Percentiles rank a stretch among this genome's conserved stretches.
These are phyloP conservation scores for Tetracentron sinense DNA, from an alignment of 164 flowering plant species.

Conservation along the genomic window DNA sequence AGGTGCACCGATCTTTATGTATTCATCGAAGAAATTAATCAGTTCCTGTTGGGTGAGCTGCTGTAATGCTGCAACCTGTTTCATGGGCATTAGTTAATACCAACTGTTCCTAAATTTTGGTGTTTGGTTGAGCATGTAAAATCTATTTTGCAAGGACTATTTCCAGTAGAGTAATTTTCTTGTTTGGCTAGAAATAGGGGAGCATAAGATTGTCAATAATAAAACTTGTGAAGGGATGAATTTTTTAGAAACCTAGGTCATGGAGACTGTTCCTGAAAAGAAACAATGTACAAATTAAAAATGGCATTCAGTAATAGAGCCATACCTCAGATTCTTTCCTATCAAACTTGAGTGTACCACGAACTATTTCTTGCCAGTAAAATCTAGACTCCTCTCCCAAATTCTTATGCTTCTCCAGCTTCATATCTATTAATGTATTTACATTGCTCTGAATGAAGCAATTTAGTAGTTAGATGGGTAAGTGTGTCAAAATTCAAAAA, in stretches of 20 bases:
- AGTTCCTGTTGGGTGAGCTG: constrained; percentile 58
- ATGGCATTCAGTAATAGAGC: not conserved
- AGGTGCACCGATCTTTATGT: constrained; percentile 71
- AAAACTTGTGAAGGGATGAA: too few species aligned
- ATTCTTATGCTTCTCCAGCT: constrained; percentile 96
- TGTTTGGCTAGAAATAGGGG: too few species aligned
- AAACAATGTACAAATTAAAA: not conserved
- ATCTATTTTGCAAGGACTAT: not conserved
- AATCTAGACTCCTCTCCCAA: constrained; percentile 73
- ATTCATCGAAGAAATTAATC: constrained; percentile 67
- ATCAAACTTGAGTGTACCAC: constrained; percentile 87
- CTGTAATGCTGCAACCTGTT: constrained; percentile 75
- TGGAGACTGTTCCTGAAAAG: not conserved
- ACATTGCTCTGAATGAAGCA: constrained; percentile 61
- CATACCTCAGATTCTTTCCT: constrained; percentile 84
- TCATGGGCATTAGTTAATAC: not conserved
- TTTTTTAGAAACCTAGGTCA: too few species aligned
- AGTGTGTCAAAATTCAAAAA: not conserved
- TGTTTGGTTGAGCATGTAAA: not conserved
- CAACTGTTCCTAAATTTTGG: not conserved
- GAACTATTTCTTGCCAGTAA: constrained; percentile 72
- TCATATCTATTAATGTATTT: constrained; percentile 82
- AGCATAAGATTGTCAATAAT: too few species aligned
- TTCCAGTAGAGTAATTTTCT: not conserved
- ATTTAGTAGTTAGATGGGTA: not conserved